phyloP scores from a whole-genome alignment of 768 basidiomycete species.

The Suillus weaverae region DNA sequence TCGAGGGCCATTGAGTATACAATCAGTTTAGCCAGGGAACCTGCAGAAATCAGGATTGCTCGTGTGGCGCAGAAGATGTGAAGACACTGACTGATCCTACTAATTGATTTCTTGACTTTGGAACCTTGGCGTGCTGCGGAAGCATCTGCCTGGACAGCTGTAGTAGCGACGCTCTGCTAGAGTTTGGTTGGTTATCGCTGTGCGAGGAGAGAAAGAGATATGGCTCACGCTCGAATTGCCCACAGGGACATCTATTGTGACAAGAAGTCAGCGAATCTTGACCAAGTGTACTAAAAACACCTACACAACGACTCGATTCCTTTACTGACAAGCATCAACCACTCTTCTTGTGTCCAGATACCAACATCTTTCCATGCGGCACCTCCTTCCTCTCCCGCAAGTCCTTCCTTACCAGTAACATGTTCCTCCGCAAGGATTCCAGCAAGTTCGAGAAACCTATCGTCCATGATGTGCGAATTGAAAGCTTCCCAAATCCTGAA shows the following conservation, averaged over 20 bases:
- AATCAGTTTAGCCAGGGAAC: conserved; percentile 79
- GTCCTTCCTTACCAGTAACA: conserved; percentile 55
- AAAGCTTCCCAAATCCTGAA: conserved; percentile 81
- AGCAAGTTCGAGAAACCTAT: conserved; percentile 69
- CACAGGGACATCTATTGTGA: conserved; percentile 40
- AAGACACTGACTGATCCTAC: conserved; percentile 50
- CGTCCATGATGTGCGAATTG: conserved; percentile 72
- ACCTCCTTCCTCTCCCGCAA: conserved; percentile 52
- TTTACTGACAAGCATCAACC: conserved; percentile 80
- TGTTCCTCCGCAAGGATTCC: conserved; percentile 74
- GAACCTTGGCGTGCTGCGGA: conserved; percentile 54
- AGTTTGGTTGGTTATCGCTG: conserved; percentile 4
- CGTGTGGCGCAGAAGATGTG: not conserved
- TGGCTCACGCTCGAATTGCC: conserved; percentile 59
- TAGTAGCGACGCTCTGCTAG: conserved; percentile 58
- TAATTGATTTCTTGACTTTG: conserved; percentile 69
- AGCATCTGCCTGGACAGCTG: conserved; percentile 69
- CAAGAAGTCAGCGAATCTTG: conserved; percentile 13
- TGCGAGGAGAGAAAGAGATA: not conserved
- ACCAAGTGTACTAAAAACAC: conserved; percentile 7
- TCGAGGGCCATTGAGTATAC: conserved; percentile 91
- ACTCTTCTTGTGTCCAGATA: conserved; percentile 85
- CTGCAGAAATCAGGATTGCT: conserved; percentile 34
- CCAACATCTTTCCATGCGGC: conserved; percentile 81
- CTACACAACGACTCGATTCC: conserved; percentile 79